Base-by-base conservation (phyloP, 352 stramenopile species). In the Phytophthora constricta region DNA sequence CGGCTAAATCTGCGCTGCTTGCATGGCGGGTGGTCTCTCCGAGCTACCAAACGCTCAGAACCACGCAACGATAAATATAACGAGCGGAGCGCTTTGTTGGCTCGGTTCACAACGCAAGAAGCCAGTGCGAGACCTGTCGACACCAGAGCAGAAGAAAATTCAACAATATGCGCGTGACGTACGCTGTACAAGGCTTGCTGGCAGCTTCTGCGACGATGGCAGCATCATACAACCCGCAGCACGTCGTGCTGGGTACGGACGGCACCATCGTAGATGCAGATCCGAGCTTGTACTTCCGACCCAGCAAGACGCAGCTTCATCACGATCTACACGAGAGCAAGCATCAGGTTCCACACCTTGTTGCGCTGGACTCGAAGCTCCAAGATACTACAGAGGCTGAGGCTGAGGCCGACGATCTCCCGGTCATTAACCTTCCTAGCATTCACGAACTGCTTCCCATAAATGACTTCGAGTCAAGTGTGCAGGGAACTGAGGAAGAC, bases 171-270 rank as follows among this genome's bases (percentile, higher is more conserved):
- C 62, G 53, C n/a, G 49, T 66, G 16, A 13, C 42, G 27, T 66
- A 53, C 43, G 43, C 67, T 46, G 19, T 70, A 3, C 61, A 60
- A 64, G 45, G 53, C 9, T 34, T 64, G 9, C n/a, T 65, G 28
- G 52, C 31, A 33, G 58, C 39, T 57, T 55, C 43, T 14, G 61
- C 17, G 34, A 41, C 60, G 23, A 43, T 51, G 14, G 50, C 31
- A 19, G 11, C 43, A 37, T 51, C 60, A 19, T 68, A 67, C 39
- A 71, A 80, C 25, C 47, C 67, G 14, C 70, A 70, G 47, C 48
- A 72, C 37, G 68, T 84, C 23, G 76, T 84, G 47, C 61, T 84
- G 3, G 68, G 68, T 4, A 70, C 58, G 9, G 70, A 80, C 22
- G 76, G 73, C 33, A 72, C 70, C 33, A 56, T 84, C 16, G 49